Evolutionary conservation across 805 yeast genomes (phyloP).

Genomic region (Saccharomyces kudriavzevii): DNA sequence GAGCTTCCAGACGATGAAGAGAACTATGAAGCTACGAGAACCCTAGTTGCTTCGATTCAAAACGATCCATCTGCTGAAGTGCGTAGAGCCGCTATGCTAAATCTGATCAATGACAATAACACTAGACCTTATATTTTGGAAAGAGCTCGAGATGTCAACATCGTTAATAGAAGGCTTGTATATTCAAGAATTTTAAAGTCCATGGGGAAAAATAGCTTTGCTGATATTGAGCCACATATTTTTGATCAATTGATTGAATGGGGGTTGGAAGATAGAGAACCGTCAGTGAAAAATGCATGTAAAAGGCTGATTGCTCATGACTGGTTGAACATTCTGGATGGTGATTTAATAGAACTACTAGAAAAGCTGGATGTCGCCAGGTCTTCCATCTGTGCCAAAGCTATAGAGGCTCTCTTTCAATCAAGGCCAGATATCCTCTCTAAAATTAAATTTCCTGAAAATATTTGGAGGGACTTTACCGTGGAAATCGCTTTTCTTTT

Average conservation of each 20-base stretch:
- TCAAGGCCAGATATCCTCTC: constrained; percentile 55
- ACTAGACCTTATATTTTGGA: constrained; percentile 59
- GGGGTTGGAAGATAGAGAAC: constrained; percentile 87
- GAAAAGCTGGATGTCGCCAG: constrained; percentile 65
- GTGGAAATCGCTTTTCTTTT: constrained; percentile 70
- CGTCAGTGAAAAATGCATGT: constrained; percentile 63
- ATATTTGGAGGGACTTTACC: constrained; percentile 60
- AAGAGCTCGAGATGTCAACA: constrained; percentile 74
- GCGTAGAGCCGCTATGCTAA: constrained; percentile 72
- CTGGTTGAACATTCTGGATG: constrained; percentile 65
- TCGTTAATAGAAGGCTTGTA: constrained; percentile 62
- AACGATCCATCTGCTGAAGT: constrained; percentile 85
- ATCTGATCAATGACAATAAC: constrained; percentile 46
- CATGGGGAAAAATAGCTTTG: constrained; percentile 51
- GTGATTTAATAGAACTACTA: constrained; percentile 63
- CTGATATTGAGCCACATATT: constrained; percentile 29
- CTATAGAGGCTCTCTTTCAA: constrained; percentile 55
- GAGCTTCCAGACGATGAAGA: constrained; percentile 20
- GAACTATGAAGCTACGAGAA: constrained; percentile 37
- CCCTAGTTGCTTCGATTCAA: constrained; percentile 46
- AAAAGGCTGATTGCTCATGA: constrained; percentile 54
- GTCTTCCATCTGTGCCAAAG: constrained; percentile 58
- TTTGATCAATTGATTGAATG: constrained; percentile 66
- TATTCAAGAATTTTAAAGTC: constrained; percentile 61
- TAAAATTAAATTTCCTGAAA: constrained; percentile 52